Percentiles rank a stretch among this genome's conserved stretches.
Conservation (phyloP, 306 rosid genomes). For the Glycyrrhiza uralensis region DNA sequence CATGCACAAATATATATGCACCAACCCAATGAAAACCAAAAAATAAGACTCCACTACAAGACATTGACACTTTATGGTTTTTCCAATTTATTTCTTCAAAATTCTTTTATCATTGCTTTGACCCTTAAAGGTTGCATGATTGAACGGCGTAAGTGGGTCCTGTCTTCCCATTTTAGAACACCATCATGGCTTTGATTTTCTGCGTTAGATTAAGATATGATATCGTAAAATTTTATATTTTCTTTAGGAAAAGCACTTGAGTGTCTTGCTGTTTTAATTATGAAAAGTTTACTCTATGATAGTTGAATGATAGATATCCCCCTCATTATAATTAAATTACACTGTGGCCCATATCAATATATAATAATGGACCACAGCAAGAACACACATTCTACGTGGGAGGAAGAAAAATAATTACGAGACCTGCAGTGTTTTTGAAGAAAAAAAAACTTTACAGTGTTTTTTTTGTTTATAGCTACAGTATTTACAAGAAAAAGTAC, state of each 20-base stretch:
- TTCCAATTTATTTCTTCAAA: constrained; percentile 18
- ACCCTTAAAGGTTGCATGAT: constrained; percentile 66
- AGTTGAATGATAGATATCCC: constrained; percentile 46
- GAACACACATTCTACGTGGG: neutral
- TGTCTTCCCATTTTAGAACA: constrained; percentile 53
- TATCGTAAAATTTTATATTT: constrained; percentile 25
- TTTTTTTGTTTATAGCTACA: too few species aligned
- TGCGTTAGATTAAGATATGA: constrained; percentile 32
- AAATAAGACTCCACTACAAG: constrained; percentile 32
- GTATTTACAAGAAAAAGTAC: too few species aligned
- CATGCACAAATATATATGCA: constrained; percentile 33
- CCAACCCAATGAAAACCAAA: constrained; percentile 12
- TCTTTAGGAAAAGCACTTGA: constrained; percentile 39
- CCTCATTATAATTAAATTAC: constrained; percentile 29
- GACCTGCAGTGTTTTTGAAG: too few species aligned
- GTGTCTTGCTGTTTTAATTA: constrained; percentile 44
- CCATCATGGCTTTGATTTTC: constrained; percentile 49
- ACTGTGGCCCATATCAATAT: constrained; percentile 31
- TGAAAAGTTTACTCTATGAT: constrained; percentile 53
- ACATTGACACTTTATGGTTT: constrained; percentile 41
- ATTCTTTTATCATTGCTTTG: constrained; percentile 52
- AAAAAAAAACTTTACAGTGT: too few species aligned
- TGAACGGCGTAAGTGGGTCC: constrained; percentile 70
- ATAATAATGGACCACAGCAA: constrained; percentile 10
- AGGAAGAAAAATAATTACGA: too few species aligned